phyloP scores from a whole-genome alignment of 768 basidiomycete genomes.

The Lentinula detonsa region DNA sequence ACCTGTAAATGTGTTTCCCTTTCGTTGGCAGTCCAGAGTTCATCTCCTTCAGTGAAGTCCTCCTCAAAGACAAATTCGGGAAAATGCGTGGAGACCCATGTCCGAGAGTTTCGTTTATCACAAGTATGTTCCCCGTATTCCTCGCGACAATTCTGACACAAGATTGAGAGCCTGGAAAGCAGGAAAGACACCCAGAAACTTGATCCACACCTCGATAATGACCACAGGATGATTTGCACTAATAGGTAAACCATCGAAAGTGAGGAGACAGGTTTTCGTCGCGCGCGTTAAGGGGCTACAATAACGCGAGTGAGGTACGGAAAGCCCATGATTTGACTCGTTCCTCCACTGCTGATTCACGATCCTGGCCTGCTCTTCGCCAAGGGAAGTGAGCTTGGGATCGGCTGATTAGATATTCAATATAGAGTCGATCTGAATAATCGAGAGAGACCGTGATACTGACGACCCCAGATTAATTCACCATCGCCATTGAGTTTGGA shows the following conservation, averaged over 20 bases:
- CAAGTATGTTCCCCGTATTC: constrained; percentile 65
- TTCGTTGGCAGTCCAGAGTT: constrained; percentile 45
- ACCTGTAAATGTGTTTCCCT: constrained; percentile 48
- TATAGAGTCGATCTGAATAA: background rate
- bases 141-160: constrained; percentile 57
- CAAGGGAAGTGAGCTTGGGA: constrained; percentile 43
- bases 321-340: constrained; percentile 26
- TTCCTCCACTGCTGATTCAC: constrained; percentile 32
- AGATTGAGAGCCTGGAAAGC: background rate
- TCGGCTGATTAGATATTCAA: constrained; percentile 39
- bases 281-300: constrained; percentile 43
- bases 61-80: constrained; percentile 50
- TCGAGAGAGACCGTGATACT: constrained; percentile 19
- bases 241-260: constrained; percentile 35
- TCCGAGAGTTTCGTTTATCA: constrained; percentile 49
- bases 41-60: constrained; percentile 58
- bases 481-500: constrained; percentile 59
- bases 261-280: constrained; percentile 32
- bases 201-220: constrained; percentile 49
- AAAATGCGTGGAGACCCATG: constrained; percentile 42
- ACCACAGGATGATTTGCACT: constrained; percentile 23
- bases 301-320: constrained; percentile 36
- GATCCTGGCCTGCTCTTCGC: constrained; percentile 34
- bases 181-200: background rate
- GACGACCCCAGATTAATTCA: constrained; percentile 69